phyloP scores from a whole-genome alignment of 306 rosid species.

The Mimosa bimucronata region DNA sequence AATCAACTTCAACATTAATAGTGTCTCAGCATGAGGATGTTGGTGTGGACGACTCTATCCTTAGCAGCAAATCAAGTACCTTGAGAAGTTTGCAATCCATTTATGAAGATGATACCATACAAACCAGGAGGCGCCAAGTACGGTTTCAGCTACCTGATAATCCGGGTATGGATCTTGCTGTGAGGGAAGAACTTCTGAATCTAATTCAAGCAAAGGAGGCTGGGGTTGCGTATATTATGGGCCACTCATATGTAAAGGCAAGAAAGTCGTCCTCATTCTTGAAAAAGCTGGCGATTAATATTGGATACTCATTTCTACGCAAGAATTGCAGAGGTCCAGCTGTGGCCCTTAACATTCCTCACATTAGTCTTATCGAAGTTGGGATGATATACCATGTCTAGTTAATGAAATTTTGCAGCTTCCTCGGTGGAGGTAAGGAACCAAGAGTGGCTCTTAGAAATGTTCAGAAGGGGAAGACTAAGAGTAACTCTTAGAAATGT shows the following conservation, averaged over 20 bases:
- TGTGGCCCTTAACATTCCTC: constrained; percentile 87
- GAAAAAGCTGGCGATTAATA: constrained; percentile 67
- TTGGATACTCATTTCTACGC: constrained; percentile 78
- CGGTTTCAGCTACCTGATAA: constrained; percentile 62
- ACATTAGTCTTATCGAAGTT: constrained; percentile 83
- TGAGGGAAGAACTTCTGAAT: constrained; percentile 69
- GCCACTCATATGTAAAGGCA: constrained; percentile 81
- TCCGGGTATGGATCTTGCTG: constrained; percentile 56
- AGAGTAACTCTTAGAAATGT: constrained; percentile 9
- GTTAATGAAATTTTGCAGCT: constrained; percentile 30
- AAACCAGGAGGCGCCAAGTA: constrained; percentile 60
- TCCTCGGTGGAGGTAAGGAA: neutral
- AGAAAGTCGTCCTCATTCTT: constrained; percentile 70
- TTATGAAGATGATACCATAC: constrained; percentile 68
- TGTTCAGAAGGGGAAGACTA: too few species aligned
- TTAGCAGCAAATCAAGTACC: constrained; percentile 59
- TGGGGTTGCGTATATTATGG: constrained; percentile 82
- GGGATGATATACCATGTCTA: constrained; percentile 92
- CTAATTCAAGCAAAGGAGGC: constrained; percentile 77
- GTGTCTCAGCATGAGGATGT: constrained; percentile 51
- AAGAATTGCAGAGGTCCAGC: constrained; percentile 81
- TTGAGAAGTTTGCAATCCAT: constrained; percentile 58
- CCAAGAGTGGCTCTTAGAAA: neutral
- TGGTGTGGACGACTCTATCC: constrained; percentile 43
- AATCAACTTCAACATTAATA: constrained; percentile 52